Base-by-base conservation (phyloP, 2,329 filamentous ascomycete genomes). In the Ilyonectria destructans region DNA sequence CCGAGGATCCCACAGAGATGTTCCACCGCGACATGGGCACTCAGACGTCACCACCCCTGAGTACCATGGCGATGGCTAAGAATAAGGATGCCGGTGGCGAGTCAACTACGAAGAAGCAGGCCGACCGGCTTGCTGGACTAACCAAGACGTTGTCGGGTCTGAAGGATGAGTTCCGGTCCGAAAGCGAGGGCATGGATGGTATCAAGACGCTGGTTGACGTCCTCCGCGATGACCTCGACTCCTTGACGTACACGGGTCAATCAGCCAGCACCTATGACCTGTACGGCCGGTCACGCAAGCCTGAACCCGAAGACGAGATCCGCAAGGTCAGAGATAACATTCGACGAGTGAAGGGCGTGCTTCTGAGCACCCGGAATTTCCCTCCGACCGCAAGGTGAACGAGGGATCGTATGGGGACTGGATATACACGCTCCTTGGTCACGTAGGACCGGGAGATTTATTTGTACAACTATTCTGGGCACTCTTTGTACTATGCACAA, bases 11-110 rank as follows among this genome's bases (percentile, higher is more conserved):
- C 1, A 90, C 91, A 1, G 93, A 96, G 80, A 88, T 95, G 69
- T 96, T 94, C 81, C 93, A 95, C 79, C 89, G 93, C 52, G 93
- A 96, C 77, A 88, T 94, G 67, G 93, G 92, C 70, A 93, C 93
- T 1, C 93, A 96, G 80, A 96, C 93, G 0, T 90, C 89, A 23
- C 74, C 76, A 52, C 74, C 78, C n/a, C 65, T 74, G 31, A 69
- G 57, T 31, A 46, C 43, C 1, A 58, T 58, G 17, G 67, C 74
- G 9, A 60, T 71, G 21, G 54, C 59, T 13, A 37, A 64, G 56
- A 58, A 62, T 7, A 58, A 66, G 9, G 62, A 63, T 31, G 60
- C 65, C 2, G 43, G 54, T 21, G 48, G 35, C 2, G 74, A 82
- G 74, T 69, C 80, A 56, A 48, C 77, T 61, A 49, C 79, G 15